Evolutionary conservation across 2,329 filamentous ascomycete genomes (phyloP).

Genomic region (Fusarium nurragi): DNA sequence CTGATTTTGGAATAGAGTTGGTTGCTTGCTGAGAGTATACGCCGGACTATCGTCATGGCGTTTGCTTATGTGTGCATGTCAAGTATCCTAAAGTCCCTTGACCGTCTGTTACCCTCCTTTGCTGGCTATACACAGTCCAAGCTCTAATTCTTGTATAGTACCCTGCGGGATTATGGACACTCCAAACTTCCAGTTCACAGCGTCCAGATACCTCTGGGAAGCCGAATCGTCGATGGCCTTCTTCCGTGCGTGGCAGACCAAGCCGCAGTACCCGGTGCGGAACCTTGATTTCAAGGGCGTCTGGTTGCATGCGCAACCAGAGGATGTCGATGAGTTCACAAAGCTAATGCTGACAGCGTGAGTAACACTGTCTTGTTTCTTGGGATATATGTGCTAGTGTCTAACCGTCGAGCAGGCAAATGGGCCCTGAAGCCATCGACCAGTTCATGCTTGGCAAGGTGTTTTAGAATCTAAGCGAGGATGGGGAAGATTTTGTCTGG

Average conservation of each 20-base stretch:
- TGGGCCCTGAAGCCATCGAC: conserved; percentile 49
- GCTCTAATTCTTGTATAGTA: conserved; percentile 18
- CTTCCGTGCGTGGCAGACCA: conserved; percentile 56
- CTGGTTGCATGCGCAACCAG: conserved; percentile 50
- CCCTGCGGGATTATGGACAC: conserved; percentile 30
- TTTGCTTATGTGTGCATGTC: conserved; percentile 48
- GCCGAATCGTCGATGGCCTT: conserved; percentile 54
- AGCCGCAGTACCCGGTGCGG: conserved; percentile 51
- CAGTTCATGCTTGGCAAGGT: conserved; percentile 50
- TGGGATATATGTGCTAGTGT: not conserved
- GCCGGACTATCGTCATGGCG: conserved; percentile 51
- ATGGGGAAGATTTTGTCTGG: not conserved
- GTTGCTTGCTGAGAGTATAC: conserved; percentile 55
- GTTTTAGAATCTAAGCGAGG: conserved; percentile 19
- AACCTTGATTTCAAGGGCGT: conserved; percentile 50
- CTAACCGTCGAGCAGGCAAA: conserved; percentile 43
- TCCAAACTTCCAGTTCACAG: conserved; percentile 45
- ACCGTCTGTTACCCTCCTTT: conserved; percentile 41
- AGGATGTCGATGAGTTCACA: conserved; percentile 54
- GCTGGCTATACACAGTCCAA: not conserved
- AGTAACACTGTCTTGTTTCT: conserved; percentile 29
- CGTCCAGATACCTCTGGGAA: conserved; percentile 56
- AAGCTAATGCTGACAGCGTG: conserved; percentile 51
- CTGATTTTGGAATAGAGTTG: conserved; percentile 46
- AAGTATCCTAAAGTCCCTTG: conserved; percentile 47